These are phyloP conservation scores for Cladosporium phlei DNA, from an alignment of 2,329 filamentous ascomycete genomes.

Conservation along the genomic window DNA sequence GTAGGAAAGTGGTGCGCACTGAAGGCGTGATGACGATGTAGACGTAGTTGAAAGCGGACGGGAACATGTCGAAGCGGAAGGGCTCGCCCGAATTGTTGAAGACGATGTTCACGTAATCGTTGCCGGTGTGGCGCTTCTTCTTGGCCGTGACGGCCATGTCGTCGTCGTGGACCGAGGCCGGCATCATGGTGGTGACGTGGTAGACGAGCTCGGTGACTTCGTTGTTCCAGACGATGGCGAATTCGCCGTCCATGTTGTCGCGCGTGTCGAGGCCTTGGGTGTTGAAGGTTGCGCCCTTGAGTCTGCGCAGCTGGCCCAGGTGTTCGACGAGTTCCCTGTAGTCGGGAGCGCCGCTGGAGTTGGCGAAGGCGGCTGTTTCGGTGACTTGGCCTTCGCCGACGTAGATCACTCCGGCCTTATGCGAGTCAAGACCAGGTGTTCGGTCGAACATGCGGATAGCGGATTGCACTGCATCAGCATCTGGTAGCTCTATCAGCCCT, in stretches of 20 bases:
- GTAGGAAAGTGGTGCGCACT: slow-evolving; percentile 70
- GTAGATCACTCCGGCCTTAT: slow-evolving; percentile 93
- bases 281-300: slow-evolving; percentile 83
- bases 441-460: slow-evolving; percentile 79
- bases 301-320: slow-evolving; percentile 72
- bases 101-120: slow-evolving; percentile 96
- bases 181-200: slow-evolving; percentile 96
- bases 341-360: slow-evolving; percentile 78
- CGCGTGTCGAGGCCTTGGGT: slow-evolving; percentile 82
- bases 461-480: slow-evolving; percentile 60
- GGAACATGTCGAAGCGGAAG: slow-evolving; percentile 78
- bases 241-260: slow-evolving; percentile 75
- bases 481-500: slow-evolving; percentile 61
- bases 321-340: slow-evolving; percentile 81
- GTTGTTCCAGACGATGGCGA: slow-evolving; percentile 91
- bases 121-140: slow-evolving; percentile 95
- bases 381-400: slow-evolving; percentile 79
- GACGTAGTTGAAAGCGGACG: slow-evolving; percentile 92
- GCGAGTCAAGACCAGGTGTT: slow-evolving; percentile 84
- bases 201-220: slow-evolving; percentile 92
- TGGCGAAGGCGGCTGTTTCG: slow-evolving; percentile 80
- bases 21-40: slow-evolving; percentile 94
- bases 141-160: slow-evolving; percentile 45
- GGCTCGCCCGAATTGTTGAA: slow-evolving; percentile 91
- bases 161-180: slow-evolving; percentile 73